Base-by-base conservation (phyloP, 2,329 filamentous ascomycete genomes). In the Fusarium musae region DNA sequence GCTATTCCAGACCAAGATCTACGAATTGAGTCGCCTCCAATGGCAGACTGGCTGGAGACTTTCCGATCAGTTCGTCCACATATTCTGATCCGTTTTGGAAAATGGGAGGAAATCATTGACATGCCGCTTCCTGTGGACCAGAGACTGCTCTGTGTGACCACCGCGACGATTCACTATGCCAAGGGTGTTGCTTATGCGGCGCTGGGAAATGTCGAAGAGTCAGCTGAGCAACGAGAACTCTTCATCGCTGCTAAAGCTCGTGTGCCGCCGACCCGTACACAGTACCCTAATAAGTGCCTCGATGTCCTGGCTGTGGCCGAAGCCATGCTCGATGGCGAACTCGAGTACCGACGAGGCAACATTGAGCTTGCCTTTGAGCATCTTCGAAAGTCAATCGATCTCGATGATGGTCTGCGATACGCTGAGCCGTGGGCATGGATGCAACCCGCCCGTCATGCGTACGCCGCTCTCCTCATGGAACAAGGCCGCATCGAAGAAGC, bases 391-490 rank as follows among this genome's bases (percentile, higher is more conserved):
- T 86, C 91, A 0, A 88, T 92, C 28, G 78, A 83, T 2, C 83
- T 88, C 11, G 90, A 92, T 62, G 90, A 92, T 69, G 80, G 78
- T 0, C 83, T 93, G n/a, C 87, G 87, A 0, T 93, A 93, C 69
- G 88, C 90, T 32, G 92, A 94, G 79, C 92, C 92, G 0, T 93
- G 91, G 91, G 90, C 89, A 0, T 93, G 91, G 91, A 93, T 93
- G 91, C 90, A 92, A 74, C 92, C 92, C 0, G 87, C 89, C 0
- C 85, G 91, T 5, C 92, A 93, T 79, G 91, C 91, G 0, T 90
- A 90, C 58, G 91, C 89, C 3, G 92, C 92, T 2, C 82, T 94
- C 10, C 79, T 93, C 37, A 83, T 92, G 46, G 92, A 93, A 75
- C 91, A 92, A 77, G 88, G 87, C 0, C 83, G 82, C 10, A 82